Conservation (phyloP, 2,329 filamentous ascomycete genomes). For the Alternaria brassicicola region DNA sequence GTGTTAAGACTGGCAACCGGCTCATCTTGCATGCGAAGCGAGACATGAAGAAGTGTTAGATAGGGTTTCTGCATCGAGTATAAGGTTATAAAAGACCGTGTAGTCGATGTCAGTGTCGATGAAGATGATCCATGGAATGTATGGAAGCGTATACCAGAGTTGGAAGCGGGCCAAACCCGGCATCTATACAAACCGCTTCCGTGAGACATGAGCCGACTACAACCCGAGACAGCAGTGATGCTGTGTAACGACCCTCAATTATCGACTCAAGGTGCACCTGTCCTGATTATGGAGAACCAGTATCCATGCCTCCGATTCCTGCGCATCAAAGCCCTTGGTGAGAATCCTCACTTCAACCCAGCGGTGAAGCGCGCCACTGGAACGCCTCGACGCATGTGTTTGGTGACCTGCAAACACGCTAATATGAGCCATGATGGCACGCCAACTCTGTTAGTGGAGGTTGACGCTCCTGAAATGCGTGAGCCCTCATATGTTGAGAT, state of each 20-base stretch:
- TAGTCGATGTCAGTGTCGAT: conserved; percentile 11
- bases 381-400: background rate
- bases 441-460: conserved; percentile 22
- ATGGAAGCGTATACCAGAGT: conserved; percentile 6
- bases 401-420: conserved; percentile 10
- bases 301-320: conserved; percentile 21
- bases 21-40: conserved; percentile 16
- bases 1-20: conserved; percentile 14
- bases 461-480: conserved; percentile 18
- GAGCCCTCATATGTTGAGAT: conserved; percentile 28
- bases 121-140: conserved; percentile 19
- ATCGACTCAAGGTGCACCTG: conserved; percentile 22
- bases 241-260: conserved; percentile 15
- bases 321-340: conserved; percentile 18
- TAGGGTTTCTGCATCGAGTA: conserved; percentile 27
- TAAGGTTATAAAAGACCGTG: conserved; percentile 14
- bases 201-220: conserved; percentile 11
- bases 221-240: conserved; percentile 24
- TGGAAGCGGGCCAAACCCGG: conserved; percentile 31
- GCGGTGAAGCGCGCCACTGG: background rate
- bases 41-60: conserved; percentile 27
- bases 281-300: conserved; percentile 19
- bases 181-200: conserved; percentile 30
- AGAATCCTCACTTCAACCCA: conserved; percentile 17
- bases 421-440: conserved; percentile 15